Evolutionary conservation across 371 early-diverging fungal genomes (phyloP).

Genomic region (Haplosporangium sp.): DNA sequence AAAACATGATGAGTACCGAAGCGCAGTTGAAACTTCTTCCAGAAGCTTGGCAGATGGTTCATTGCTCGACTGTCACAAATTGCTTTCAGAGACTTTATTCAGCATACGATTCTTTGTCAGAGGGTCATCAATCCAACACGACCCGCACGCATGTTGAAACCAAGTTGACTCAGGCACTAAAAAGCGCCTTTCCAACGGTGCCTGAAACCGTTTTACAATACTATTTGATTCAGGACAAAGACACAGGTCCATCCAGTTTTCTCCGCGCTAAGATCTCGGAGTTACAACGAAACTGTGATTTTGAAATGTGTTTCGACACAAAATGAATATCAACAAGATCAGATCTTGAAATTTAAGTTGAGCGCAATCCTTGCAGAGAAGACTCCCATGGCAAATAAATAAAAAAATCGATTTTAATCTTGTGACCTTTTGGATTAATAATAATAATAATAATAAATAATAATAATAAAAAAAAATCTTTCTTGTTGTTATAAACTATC

Average conservation of each 20-base stretch:
- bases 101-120: too few relatives aligned
- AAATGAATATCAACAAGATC: background rate
- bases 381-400: too few relatives aligned
- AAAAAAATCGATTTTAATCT: too few relatives aligned
- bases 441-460: too few relatives aligned
- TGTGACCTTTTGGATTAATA: too few relatives aligned
- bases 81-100: background rate
- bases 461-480: too few relatives aligned
- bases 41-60: background rate
- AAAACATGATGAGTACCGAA: too few relatives aligned
- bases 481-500: too few relatives aligned
- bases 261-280: background rate
- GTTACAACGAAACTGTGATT: background rate
- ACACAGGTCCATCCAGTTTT: constrained; percentile 3
- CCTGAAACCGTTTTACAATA: background rate
- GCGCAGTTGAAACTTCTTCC: background rate
- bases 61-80: background rate
- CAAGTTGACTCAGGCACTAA: background rate
- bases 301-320: background rate
- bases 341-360: too few relatives aligned
- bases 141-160: background rate
- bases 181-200: background rate
- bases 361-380: too few relatives aligned
- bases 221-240: constrained; percentile 1
- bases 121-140: background rate